Base-by-base conservation (phyloP, 768 basidiomycete species). In the Lactarius akahatsu region DNA sequence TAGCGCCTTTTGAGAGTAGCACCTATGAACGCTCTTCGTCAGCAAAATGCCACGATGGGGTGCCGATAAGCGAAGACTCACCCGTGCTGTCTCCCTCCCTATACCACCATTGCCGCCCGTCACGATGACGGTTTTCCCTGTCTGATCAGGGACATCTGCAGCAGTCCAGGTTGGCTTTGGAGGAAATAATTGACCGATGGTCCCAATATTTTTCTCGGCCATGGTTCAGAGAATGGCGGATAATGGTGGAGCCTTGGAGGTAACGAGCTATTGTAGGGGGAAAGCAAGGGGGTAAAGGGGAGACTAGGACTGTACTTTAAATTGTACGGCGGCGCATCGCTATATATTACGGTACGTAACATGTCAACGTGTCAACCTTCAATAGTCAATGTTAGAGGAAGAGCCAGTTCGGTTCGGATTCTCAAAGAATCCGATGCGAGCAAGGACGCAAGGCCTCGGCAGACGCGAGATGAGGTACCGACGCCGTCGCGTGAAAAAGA, bases 81-180 rank as follows among this genome's bases (percentile, higher is more conserved):
- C 66, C 20, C 43, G 57, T 4, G 67, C 67, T 0, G 74, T 73
- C 57, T 70, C 62, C 62, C 57, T 72, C 50, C 71, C 60, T 16
- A 72, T 69, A 13, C 72, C 72, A 10, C 67, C 40, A 63, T 71
- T 73, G 11, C 70, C 70, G 1, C 73, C 75, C 0, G 75, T 74
- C 11, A 76, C 68, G 34, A 76, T 70, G 30, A 64, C 68, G 3
- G 66, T 70, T 61, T 71, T 72, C 13, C 72, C 74, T 16, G 70
- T 69, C 36, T 76, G 68, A 59, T 74, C 70, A 2, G 75, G 74
- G 26, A 74, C 67, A 20, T 73, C 67, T 18, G 18, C 61, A 2
- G 50, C 34, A 10, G 57, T 63, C 68, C 68, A 69, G 8, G 58
- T 60, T 13, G 68, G 59, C 62, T 69, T 63, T 0, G 68, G 62